Base-by-base conservation (phyloP, 208 protist genomes). In the Leishmania lainsoni region DNA sequence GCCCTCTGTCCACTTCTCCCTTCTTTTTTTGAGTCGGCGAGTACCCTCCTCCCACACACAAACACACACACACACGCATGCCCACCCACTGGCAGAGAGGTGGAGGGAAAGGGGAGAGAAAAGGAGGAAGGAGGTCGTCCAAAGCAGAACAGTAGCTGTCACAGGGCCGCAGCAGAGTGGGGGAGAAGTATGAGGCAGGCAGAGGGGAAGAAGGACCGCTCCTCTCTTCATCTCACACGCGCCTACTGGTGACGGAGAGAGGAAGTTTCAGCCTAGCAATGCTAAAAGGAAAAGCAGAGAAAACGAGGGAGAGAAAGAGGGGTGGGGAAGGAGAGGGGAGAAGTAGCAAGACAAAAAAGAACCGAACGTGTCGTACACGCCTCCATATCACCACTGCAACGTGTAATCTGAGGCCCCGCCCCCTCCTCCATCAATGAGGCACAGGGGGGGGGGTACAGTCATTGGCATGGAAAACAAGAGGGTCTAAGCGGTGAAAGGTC, bases 161-260 rank as follows among this genome's bases (percentile, higher is more conserved):
- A 73, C 69, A 29, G 69, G 20, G 39, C 20, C 45, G 3, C 26
- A n/a, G 22, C 8, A 12, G 20, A 39, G 66, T 39, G 39, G 2
- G 29, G 20, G 16, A 75, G 42, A 58, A 12, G 29, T 75, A 54
- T 51, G 49, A 20, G 5, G n/a, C 39, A 48, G 32, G 68, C 8
- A 39, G 70, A 20, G 29, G 51, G 22, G 12, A 42, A 45, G 71
- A 54, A 6, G 51, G 49, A 20, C 51, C 48, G 45, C 68, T n/a
- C 22, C 39, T 49, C 71, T 58, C 49, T 32, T 45, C 51, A 26
- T 10, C 51, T 39, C 39, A 5, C 48, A 59, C 22, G 20, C 26
- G 39, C 12, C 16, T 56, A 61, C 52, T 20, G 32, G 20, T 49
- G 58, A 63, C 66, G 59, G 70, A 45, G 71, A 81, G 76, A 84